phyloP scores from a whole-genome alignment of 108 stramenopile species.

The Stephanodiscus triporus region DNA sequence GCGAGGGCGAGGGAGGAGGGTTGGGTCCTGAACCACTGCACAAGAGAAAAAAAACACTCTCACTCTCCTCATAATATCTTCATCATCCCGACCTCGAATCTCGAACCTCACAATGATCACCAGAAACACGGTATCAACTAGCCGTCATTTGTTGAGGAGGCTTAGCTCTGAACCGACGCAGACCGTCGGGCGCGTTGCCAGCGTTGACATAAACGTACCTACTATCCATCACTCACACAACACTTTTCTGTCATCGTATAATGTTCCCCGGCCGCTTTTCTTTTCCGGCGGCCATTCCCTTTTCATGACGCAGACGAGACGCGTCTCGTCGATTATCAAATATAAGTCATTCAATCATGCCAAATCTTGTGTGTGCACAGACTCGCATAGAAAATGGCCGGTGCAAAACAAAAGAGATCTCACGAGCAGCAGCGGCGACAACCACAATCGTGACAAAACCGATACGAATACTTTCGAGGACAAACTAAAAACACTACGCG shows the following conservation, averaged over 20 bases:
- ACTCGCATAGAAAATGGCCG: slow-evolving; percentile 1
- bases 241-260: not conserved
- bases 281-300: not conserved
- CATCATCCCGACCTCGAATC: too few relatives aligned
- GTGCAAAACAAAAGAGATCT: slow-evolving; percentile 7
- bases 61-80: too few relatives aligned
- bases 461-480: slow-evolving; percentile 16
- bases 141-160: not conserved
- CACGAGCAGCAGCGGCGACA: not conserved
- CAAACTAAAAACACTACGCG: slow-evolving; percentile 23
- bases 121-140: not conserved
- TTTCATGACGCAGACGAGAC: not conserved
- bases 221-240: not conserved
- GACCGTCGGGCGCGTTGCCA: not conserved
- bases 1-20: too few relatives aligned
- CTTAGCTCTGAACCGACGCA: not conserved
- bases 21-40: too few relatives aligned
- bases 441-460: slow-evolving; percentile 5
- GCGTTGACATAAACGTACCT: not conserved
- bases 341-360: not conserved
- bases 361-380: not conserved
- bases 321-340: too few relatives aligned
- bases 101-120: not conserved
- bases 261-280: not conserved
- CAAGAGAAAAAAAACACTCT: too few relatives aligned